These are phyloP conservation scores for Aspergillaceae sp. DNA, from an alignment of 2,329 filamentous ascomycete species.

Conservation along the genomic window DNA sequence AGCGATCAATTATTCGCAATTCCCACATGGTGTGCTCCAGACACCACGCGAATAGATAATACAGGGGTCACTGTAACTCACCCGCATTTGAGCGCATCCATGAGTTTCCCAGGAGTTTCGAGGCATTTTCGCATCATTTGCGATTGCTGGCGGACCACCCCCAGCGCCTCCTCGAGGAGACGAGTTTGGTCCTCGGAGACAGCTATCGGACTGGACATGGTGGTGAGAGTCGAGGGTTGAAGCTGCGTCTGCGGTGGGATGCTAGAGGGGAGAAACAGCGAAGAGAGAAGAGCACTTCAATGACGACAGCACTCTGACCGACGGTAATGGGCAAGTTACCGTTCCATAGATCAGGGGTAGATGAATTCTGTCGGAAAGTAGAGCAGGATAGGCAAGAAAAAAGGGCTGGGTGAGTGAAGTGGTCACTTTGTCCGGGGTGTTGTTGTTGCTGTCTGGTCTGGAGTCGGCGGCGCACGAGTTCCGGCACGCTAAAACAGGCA, in stretches of 20 bases:
- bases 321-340: slow-evolving; percentile 12
- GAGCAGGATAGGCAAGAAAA: slow-evolving; percentile 2
- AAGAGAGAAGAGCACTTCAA: not conserved
- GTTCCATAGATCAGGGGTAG: slow-evolving; percentile 20
- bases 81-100: slow-evolving; percentile 99
- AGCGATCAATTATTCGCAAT: too few species aligned
- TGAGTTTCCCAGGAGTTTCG: slow-evolving; percentile 94
- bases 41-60: too few species aligned
- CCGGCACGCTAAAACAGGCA: slow-evolving; percentile 1
- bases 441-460: not conserved
- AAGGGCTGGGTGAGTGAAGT: not conserved
- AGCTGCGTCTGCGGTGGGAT: slow-evolving; percentile 7
- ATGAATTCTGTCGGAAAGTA: slow-evolving; percentile 1
- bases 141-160: slow-evolving; percentile 94
- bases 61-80: slow-evolving; percentile 42
- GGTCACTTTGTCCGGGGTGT: not conserved
- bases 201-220: slow-evolving; percentile 47
- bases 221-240: slow-evolving; percentile 16
- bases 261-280: slow-evolving; percentile 20
- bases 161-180: slow-evolving; percentile 92
- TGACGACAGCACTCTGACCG: slow-evolving; percentile 1
- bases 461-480: slow-evolving; percentile 2
- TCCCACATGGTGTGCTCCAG: too few species aligned
- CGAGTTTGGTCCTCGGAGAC: slow-evolving; percentile 74
- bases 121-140: slow-evolving; percentile 95